These are phyloP conservation scores for Neoscytalidium dimidiatum DNA, from an alignment of 2,329 filamentous ascomycete genomes.

Conservation along the genomic window DNA sequence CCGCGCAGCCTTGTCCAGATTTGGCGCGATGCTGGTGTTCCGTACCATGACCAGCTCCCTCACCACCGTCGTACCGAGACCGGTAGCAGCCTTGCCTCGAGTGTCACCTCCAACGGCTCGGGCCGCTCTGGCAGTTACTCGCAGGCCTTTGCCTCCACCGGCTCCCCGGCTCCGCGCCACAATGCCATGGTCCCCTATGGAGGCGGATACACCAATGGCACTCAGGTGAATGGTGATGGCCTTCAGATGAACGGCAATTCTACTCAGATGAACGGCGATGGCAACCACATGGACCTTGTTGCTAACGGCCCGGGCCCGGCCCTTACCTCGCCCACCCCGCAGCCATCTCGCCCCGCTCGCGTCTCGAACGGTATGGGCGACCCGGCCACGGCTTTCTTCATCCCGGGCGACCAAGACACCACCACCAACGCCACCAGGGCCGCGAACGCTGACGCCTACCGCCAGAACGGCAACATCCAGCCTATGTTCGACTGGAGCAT, in stretches of 20 bases:
- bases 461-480: not conserved
- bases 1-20: conserved; percentile 13
- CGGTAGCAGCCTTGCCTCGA: not conserved
- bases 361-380: not conserved
- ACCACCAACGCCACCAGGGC: not conserved
- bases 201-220: not conserved
- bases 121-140: not conserved
- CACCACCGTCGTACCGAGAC: not conserved
- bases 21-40: not conserved
- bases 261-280: not conserved
- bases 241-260: not conserved
- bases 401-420: not conserved
- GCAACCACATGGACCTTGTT: not conserved
- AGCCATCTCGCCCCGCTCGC: not conserved
- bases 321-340: not conserved
- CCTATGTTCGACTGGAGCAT: not conserved
- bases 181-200: not conserved
- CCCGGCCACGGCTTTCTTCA: not conserved
- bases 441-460: not conserved
- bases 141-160: not conserved
- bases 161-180: not conserved
- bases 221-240: not conserved
- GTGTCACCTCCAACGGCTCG: not conserved
- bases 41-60: not conserved
- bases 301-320: no score